phyloP scores from a whole-genome alignment of 768 basidiomycete genomes.

The Nidularia pulvinata region DNA sequence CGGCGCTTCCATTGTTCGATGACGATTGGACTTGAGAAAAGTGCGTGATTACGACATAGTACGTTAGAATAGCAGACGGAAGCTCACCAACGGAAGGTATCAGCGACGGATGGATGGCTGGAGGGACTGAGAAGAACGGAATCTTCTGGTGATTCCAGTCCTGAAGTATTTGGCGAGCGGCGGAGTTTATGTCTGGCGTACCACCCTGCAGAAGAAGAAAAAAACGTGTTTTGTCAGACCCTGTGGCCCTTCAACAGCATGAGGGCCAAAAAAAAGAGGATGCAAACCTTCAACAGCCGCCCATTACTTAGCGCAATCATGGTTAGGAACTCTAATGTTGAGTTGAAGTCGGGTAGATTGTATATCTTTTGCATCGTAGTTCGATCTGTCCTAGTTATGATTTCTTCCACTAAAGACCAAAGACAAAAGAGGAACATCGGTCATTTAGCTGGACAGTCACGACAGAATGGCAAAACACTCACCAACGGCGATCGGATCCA shows the following conservation, averaged over 20 bases:
- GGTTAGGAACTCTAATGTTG: constrained; percentile 83
- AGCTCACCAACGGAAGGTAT: constrained; percentile 51
- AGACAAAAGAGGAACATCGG: constrained; percentile 50
- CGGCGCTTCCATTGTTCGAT: constrained; percentile 17
- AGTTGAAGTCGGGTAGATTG: constrained; percentile 72
- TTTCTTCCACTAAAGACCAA: constrained; percentile 73
- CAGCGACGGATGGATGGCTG: constrained; percentile 74
- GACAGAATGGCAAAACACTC: constrained; percentile 17
- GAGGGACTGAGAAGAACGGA: constrained; percentile 83
- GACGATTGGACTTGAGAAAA: constrained; percentile 6
- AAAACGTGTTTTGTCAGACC: neutral
- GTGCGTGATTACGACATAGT: neutral
- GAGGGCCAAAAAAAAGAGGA: neutral
- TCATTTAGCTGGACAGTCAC: constrained; percentile 56
- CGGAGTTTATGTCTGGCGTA: constrained; percentile 81
- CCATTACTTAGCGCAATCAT: constrained; percentile 87
- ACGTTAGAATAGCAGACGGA: neutral
- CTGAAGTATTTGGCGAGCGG: constrained; percentile 78
- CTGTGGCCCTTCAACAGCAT: neutral
- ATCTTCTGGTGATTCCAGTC: constrained; percentile 99
- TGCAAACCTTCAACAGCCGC: constrained; percentile 73
- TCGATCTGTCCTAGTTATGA: constrained; percentile 68
- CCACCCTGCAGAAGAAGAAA: constrained; percentile 59
- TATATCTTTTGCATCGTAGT: constrained; percentile 85
- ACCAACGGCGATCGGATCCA: constrained; percentile 91